Evolutionary conservation across 306 rosid species (phyloP), one percentile per base, ranked within the genome.

Genomic region (Trifolium fragiferum): DNA sequence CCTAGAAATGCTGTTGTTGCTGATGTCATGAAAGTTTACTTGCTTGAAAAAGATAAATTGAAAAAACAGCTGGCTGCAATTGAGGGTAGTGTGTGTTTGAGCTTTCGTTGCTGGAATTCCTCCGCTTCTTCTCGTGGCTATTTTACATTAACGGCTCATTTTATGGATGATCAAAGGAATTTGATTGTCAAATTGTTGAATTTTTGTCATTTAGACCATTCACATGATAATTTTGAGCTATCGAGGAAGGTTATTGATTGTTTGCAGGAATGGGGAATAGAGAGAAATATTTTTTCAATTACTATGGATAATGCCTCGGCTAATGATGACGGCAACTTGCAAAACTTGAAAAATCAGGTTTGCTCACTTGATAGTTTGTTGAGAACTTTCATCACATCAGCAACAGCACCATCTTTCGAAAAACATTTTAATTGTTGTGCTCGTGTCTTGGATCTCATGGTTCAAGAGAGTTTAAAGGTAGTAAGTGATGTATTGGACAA

Each of bases 101-200:
- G 32, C 10, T 30, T 44, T 12, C 19, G 55, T 7, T 58, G 70
- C 35, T 73, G 61, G 77, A 30, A 35, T 60, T 60, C 69, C 3
- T 1, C 4, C 1, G 32, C 43, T 61, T 15, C 44, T 73, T 27
- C 44, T 43, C 4, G 5, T 18, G 47, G 78, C 4, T 73, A 61
- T 61, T 0, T 73, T 8, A 19, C 61, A 61, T 46, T 73, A 32
- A 14, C 78, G 15, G 70, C 60, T 60, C 78, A 73, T 18, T 73
- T 40, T 73, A 15, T 61, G 30, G 78, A 44, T 61, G 78, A 73
- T 27, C 0, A 61, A 60, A 61, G 70, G 70, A 61, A 73, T 67
- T 47, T 73, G 66, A 61, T 59, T 46, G 41, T 23, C 10, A 73
- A 73, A 15, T 46, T 73, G 58, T 60, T 73, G 77, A 60, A 73